These are phyloP conservation scores for Phytopythium sindhum DNA, from an alignment of 352 stramenopile species.

Conservation along the genomic window DNA sequence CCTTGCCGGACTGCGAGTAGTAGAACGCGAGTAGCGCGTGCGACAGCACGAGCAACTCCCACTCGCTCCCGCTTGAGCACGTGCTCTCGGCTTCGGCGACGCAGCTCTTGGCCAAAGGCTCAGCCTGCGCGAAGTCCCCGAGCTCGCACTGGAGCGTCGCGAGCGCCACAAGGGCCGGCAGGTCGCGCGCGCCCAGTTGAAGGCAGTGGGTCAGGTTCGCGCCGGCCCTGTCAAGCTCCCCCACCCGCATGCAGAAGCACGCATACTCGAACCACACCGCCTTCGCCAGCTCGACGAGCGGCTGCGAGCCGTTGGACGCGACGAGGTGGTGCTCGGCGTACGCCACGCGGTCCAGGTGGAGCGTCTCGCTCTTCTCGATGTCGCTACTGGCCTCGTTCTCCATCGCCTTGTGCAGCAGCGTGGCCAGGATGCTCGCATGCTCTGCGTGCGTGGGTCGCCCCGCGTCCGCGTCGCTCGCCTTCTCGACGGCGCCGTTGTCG, in stretches of 20 bases:
- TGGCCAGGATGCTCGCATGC: slow-evolving; percentile 24
- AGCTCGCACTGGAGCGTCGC: slow-evolving; percentile 61
- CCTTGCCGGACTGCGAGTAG: slow-evolving; percentile 38
- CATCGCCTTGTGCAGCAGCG: slow-evolving; percentile 44
- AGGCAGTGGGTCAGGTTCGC: slow-evolving; percentile 58
- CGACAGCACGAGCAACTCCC: slow-evolving; percentile 26
- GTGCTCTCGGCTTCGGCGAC: slow-evolving; percentile 18
- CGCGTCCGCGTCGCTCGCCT: slow-evolving; percentile 14
- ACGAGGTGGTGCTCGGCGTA: slow-evolving; percentile 40
- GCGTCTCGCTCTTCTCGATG: slow-evolving; percentile 52
- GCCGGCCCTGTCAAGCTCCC: slow-evolving; percentile 52
- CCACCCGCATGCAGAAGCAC: slow-evolving; percentile 43
- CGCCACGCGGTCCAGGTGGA: slow-evolving; percentile 65
- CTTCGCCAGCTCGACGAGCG: slow-evolving; percentile 17
- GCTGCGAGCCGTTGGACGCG: background rate
- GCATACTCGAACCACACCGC: slow-evolving; percentile 66
- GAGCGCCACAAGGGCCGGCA: slow-evolving; percentile 46
- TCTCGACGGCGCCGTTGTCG: slow-evolving; percentile 34
- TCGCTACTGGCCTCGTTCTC: slow-evolving; percentile 75
- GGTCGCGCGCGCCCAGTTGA: slow-evolving; percentile 32
- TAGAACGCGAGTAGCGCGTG: slow-evolving; percentile 65
- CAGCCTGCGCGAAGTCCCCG: slow-evolving; percentile 36
- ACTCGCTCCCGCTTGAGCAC: background rate
- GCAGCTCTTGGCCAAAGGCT: slow-evolving; percentile 42
- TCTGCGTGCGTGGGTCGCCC: slow-evolving; percentile 22